A percentile compares a stretch with the other conserved stretches of the same genome.
These are phyloP conservation scores for Brassica rapa DNA, from an alignment of 345 rosid species.

Conservation along the genomic window DNA sequence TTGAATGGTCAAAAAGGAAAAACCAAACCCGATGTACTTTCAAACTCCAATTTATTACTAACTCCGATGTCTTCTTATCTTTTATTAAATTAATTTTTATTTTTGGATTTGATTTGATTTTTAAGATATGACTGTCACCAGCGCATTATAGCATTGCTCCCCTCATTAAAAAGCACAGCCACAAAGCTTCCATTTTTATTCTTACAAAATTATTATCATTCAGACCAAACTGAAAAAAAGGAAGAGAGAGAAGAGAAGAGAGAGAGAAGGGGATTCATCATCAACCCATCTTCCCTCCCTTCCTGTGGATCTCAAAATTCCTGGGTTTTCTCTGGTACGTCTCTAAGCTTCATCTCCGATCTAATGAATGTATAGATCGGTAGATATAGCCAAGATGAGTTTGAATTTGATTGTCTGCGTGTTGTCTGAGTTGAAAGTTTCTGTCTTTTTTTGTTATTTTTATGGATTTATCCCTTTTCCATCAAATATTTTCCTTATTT, in stretches of 20 bases:
- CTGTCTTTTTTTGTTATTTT: conserved; percentile 3
- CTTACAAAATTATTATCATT: conserved; percentile 33
- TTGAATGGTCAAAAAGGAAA: conserved; percentile 46
- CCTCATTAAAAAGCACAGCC: conserved; percentile 33
- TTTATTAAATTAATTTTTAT: background rate
- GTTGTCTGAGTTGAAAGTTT: conserved; percentile 16
- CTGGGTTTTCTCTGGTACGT: conserved; percentile 1
- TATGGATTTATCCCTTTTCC: background rate
- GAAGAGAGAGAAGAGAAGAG: conserved; percentile 13
- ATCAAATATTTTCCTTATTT: too few species aligned
- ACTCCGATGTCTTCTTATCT: conserved; percentile 32
- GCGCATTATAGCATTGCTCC: conserved; percentile 34
- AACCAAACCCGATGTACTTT: conserved; percentile 42
- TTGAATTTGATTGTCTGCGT: conserved; percentile 7
- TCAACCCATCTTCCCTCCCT: conserved; percentile 13
- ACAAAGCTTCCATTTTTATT: conserved; percentile 26
- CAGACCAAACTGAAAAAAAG: conserved; percentile 26
- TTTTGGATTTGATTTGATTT: conserved; percentile 6
- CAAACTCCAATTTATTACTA: conserved; percentile 40
- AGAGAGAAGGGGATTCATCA: conserved; percentile 30
- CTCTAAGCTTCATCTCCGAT: background rate
- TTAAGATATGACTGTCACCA: conserved; percentile 42
- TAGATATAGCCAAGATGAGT: background rate
- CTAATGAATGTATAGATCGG: conserved; percentile 19
- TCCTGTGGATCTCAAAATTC: conserved; percentile 22